A percentile compares a stretch with the other conserved stretches of the same genome.
Conservation (phyloP, 2,329 filamentous ascomycete species). For the Alternaria novae-zelandiae region DNA sequence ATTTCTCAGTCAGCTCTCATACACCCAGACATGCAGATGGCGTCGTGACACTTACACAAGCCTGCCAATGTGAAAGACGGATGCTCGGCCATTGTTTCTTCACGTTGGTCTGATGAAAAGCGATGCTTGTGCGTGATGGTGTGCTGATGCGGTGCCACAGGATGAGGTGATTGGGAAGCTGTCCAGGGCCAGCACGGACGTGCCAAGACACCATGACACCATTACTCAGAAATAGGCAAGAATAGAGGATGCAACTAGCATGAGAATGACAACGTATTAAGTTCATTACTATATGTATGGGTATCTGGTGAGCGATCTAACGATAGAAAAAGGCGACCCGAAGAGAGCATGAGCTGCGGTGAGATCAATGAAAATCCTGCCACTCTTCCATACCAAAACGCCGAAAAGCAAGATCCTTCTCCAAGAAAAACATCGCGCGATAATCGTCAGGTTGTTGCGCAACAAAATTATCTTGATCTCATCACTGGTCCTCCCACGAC, state of each 20-base stretch:
- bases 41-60: conserved; percentile 22
- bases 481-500: not conserved
- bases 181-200: not conserved
- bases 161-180: not conserved
- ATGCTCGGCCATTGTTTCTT: conserved; percentile 35
- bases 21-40: not conserved
- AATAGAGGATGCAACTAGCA: not conserved
- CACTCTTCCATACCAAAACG: not conserved
- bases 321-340: not conserved
- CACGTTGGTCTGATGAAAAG: not conserved
- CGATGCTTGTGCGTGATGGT: not conserved
- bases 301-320: not conserved
- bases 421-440: not conserved
- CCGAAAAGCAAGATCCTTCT: not conserved
- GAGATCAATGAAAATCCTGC: not conserved
- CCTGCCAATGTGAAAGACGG: conserved; percentile 39
- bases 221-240: not conserved
- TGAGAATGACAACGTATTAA: not conserved
- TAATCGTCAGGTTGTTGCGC: not conserved
- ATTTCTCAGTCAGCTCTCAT: conserved; percentile 5
- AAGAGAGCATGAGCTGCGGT: not conserved
- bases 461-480: not conserved
- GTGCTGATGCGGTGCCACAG: not conserved
- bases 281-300: not conserved
- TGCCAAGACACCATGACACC: conserved; percentile 5